Conservation (phyloP, 768 basidiomycete genomes). For the Ramaria rubella region DNA sequence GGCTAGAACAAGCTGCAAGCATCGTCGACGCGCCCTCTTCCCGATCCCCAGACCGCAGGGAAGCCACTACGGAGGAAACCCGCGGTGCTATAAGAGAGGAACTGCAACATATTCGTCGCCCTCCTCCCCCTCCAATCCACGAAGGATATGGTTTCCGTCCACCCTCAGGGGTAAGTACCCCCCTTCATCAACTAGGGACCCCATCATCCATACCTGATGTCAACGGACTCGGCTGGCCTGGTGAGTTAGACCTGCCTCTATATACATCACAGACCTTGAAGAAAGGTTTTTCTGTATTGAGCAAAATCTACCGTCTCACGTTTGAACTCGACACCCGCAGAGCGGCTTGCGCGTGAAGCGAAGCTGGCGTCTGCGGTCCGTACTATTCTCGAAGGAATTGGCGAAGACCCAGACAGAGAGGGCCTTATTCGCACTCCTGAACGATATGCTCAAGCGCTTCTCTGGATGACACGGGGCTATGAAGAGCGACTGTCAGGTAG, state of each 20-base stretch:
- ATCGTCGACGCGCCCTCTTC: background rate
- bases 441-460: slow-evolving; percentile 90
- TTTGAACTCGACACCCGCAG: slow-evolving; percentile 69
- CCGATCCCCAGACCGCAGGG: slow-evolving; percentile 2
- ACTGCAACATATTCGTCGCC: slow-evolving; percentile 2
- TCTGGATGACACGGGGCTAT: slow-evolving; percentile 99
- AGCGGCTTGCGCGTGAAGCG: slow-evolving; percentile 64
- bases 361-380: slow-evolving; percentile 81
- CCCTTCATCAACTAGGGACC: slow-evolving; percentile 28
- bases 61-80: slow-evolving; percentile 6
- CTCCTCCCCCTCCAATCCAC: slow-evolving; percentile 34
- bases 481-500: slow-evolving; percentile 88
- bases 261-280: background rate
- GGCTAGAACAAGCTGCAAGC: background rate
- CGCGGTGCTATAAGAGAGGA: slow-evolving; percentile 7
- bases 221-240: slow-evolving; percentile 91
- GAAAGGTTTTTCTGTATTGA: slow-evolving; percentile 26
- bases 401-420: slow-evolving; percentile 95
- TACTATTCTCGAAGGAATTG: slow-evolving; percentile 92
- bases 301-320: slow-evolving; percentile 88
- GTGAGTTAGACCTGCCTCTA: slow-evolving; percentile 33
- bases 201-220: slow-evolving; percentile 38
- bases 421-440: slow-evolving; percentile 89
- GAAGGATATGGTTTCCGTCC: slow-evolving; percentile 83
- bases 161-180: slow-evolving; percentile 61